phyloP scores from a whole-genome alignment of 306 rosid species.

The Acacia melanoxylon region DNA sequence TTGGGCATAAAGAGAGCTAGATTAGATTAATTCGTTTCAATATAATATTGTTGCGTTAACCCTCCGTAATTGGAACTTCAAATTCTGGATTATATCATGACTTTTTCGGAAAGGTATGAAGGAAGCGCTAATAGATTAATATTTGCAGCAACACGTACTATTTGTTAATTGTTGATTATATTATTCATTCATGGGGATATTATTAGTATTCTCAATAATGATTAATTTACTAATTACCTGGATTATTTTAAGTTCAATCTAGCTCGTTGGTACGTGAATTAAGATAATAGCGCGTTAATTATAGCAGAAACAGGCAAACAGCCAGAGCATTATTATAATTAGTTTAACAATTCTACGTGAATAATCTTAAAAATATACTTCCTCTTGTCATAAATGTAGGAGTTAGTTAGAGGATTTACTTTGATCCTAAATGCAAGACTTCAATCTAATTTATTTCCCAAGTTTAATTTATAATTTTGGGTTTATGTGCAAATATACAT shows the following conservation, averaged over 20 bases:
- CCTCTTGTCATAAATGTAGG: too few relatives aligned
- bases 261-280: neutral
- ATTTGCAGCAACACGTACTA: neutral
- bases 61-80: conserved; percentile 12
- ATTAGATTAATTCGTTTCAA: neutral
- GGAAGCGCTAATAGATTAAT: neutral
- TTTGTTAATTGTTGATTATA: neutral
- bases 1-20: neutral
- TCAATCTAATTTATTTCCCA: too few relatives aligned
- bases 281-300: neutral
- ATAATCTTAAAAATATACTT: too few relatives aligned
- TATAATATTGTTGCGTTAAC: conserved; percentile 9
- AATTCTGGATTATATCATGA: conserved; percentile 8
- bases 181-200: neutral
- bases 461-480: too few relatives aligned
- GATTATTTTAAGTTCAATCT: neutral
- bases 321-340: too few relatives aligned
- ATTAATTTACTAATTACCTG: neutral
- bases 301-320: neutral
- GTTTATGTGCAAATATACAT: too few relatives aligned
- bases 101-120: neutral
- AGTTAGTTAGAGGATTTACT: too few relatives aligned
- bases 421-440: too few relatives aligned
- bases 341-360: too few relatives aligned
- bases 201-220: neutral